Conservation (phyloP, 2,329 filamentous ascomycete genomes). For the Alternaria incomplexa region DNA sequence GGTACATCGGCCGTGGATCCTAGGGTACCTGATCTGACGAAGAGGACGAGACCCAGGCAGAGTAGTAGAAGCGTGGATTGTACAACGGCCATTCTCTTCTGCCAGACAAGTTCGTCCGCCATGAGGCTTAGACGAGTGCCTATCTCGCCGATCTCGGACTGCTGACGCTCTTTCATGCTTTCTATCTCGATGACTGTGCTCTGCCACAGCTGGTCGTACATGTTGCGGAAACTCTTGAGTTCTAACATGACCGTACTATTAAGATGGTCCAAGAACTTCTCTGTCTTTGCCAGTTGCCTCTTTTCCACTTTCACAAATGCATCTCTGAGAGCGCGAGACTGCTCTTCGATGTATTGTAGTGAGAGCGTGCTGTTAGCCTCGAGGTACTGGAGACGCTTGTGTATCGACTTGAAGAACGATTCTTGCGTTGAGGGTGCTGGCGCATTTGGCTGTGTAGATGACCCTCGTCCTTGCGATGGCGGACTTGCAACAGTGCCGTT, state of each 20-base stretch:
- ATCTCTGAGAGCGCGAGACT: slow-evolving; percentile 87
- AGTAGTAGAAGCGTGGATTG: slow-evolving; percentile 87
- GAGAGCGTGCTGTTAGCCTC: slow-evolving; percentile 93
- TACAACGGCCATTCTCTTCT: slow-evolving; percentile 91
- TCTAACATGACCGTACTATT: slow-evolving; percentile 87
- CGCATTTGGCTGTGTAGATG: slow-evolving; percentile 55
- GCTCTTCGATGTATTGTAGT: slow-evolving; percentile 94
- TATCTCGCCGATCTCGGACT: slow-evolving; percentile 82
- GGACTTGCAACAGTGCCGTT: slow-evolving; percentile 27
- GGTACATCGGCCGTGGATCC: slow-evolving; percentile 51
- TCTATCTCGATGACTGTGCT: slow-evolving; percentile 92
- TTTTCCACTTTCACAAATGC: slow-evolving; percentile 87
- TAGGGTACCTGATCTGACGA: slow-evolving; percentile 56
- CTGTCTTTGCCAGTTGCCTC: slow-evolving; percentile 82
- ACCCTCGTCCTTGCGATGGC: slow-evolving; percentile 27
- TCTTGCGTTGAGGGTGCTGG: slow-evolving; percentile 88
- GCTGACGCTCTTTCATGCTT: slow-evolving; percentile 82
- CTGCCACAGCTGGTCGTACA: slow-evolving; percentile 97
- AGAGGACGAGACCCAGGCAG: slow-evolving; percentile 86
- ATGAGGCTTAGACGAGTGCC: slow-evolving; percentile 81
- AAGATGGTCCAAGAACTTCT: slow-evolving; percentile 79
- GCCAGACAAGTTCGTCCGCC: slow-evolving; percentile 85
- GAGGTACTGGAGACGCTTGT: slow-evolving; percentile 87
- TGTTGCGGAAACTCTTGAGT: slow-evolving; percentile 62
- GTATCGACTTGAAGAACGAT: slow-evolving; percentile 95